phyloP scores from a whole-genome alignment of 768 basidiomycete genomes.

The Suillus discolor region DNA sequence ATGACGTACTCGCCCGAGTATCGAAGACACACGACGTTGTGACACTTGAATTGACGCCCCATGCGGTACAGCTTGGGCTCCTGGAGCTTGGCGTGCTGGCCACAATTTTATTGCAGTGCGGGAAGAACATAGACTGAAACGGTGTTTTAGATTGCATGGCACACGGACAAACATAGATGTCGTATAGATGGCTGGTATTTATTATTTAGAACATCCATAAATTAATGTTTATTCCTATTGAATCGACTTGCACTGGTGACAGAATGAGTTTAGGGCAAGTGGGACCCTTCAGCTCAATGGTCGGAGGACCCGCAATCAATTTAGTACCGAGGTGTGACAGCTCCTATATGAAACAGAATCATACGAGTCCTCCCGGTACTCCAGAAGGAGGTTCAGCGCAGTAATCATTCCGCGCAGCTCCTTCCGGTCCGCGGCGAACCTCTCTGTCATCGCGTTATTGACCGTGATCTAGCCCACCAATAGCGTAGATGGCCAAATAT shows the following conservation, averaged over 20 bases:
- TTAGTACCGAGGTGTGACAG: no score
- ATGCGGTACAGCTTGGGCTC: slow-evolving; percentile 56
- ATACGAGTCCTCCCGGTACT: background rate
- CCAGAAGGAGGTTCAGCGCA: background rate
- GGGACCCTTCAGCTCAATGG: no score
- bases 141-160: background rate
- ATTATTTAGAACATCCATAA: background rate
- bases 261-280: no score
- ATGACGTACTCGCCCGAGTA: slow-evolving; percentile 51
- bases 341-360: no score
- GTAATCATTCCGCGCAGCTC: background rate
- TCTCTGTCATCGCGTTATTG: background rate
- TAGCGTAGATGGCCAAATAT: no score
- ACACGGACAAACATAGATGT: background rate
- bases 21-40: slow-evolving; percentile 46
- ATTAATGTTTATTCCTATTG: background rate
- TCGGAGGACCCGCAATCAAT: no score
- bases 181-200: background rate
- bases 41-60: slow-evolving; percentile 55
- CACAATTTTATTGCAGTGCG: slow-evolving; percentile 57
- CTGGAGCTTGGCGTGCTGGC: slow-evolving; percentile 55
- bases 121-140: slow-evolving; percentile 60
- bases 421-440: background rate
- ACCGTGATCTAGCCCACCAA: no score
- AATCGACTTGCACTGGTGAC: background rate